These are phyloP conservation scores for Nymphaea colorata DNA, from an alignment of 164 flowering plant genomes.

Conservation along the genomic window DNA sequence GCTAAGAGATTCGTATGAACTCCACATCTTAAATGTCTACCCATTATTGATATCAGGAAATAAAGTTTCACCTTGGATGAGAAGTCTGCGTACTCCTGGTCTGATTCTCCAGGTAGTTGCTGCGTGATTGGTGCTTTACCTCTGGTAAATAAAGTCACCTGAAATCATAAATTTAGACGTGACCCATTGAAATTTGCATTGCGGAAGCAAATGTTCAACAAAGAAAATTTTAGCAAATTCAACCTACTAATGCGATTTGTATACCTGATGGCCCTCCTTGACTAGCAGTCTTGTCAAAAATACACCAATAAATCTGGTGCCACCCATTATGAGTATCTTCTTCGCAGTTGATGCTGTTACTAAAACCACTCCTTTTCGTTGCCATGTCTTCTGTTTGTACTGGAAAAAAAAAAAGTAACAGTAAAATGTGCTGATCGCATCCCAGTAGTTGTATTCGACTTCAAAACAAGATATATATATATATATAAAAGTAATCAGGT, in stretches of 20 bases:
- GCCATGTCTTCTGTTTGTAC: constrained; percentile 37
- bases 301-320: constrained; percentile 88
- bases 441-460: neutral
- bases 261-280: constrained; percentile 86
- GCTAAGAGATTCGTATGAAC: too few relatives aligned
- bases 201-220: too few relatives aligned
- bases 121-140: constrained; percentile 90
- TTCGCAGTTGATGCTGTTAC: constrained; percentile 64
- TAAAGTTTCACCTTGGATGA: constrained; percentile 21
- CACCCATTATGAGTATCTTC: constrained; percentile 97
- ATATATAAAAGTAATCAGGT: too few relatives aligned
- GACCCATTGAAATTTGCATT: too few relatives aligned
- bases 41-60: too few relatives aligned
- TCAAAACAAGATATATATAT: too few relatives aligned
- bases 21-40: too few relatives aligned
- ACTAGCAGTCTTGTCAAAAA: constrained; percentile 84
- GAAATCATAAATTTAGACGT: constrained; percentile 1
- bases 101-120: constrained; percentile 85
- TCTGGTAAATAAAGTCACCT: constrained; percentile 91
- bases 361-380: constrained; percentile 47
- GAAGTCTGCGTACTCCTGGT: constrained; percentile 54
- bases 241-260: neutral
- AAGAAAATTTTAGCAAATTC: neutral
- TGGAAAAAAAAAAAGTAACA: neutral
- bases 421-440: neutral